These are phyloP conservation scores for Botrytis byssoidea DNA, from an alignment of 2,329 filamentous ascomycete species.

Conservation along the genomic window DNA sequence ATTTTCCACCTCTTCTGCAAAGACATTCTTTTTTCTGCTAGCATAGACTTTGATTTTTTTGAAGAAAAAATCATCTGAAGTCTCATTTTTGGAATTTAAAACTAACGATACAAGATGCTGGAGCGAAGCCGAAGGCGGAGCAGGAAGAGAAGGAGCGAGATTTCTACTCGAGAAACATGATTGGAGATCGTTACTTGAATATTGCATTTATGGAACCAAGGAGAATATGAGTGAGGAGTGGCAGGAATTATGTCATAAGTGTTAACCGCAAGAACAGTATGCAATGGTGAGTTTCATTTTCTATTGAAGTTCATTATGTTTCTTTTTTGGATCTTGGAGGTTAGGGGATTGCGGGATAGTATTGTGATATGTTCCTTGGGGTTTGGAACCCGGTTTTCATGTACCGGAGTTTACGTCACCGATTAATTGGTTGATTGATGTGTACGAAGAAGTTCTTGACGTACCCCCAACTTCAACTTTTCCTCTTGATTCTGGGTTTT, in stretches of 20 bases:
- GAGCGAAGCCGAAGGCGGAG: background rate
- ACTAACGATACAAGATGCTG: background rate
- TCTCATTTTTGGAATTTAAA: background rate
- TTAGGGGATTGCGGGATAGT: too few species aligned
- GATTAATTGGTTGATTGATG: background rate
- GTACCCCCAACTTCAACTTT: too few species aligned
- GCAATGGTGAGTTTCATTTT: background rate
- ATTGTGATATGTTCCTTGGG: too few species aligned
- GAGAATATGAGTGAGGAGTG: slow-evolving; percentile 12
- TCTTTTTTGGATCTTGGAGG: background rate
- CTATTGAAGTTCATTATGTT: too few species aligned
- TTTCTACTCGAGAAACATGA: slow-evolving; percentile 12
- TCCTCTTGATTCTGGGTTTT: too few species aligned
- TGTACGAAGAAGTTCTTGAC: too few species aligned
- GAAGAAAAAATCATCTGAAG: too few species aligned
- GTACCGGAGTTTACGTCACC: too few species aligned
- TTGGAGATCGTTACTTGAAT: background rate
- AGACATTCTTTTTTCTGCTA: background rate
- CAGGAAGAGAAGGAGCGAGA: slow-evolving; percentile 1
- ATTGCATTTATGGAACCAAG: background rate
- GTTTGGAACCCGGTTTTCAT: too few species aligned
- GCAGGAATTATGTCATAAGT: background rate
- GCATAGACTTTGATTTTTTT: background rate
- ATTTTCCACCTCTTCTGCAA: background rate
- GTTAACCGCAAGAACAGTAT: slow-evolving; percentile 9